phyloP scores from a whole-genome alignment of 2,329 filamentous ascomycete genomes.

The Claviceps africana region DNA sequence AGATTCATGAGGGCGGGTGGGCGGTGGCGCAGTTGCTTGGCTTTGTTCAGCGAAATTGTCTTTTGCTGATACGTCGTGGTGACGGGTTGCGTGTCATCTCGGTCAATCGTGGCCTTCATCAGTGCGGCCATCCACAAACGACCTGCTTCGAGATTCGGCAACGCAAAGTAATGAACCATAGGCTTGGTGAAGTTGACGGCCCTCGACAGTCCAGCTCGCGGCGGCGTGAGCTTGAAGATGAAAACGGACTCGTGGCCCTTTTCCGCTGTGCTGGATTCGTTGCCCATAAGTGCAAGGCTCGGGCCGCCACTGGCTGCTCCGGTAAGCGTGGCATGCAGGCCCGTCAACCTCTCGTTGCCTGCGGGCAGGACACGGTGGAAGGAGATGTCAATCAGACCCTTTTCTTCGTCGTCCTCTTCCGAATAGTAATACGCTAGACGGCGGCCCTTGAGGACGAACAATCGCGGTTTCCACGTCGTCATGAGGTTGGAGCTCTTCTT shows the following conservation, averaged over 20 bases:
- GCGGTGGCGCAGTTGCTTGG: slow-evolving; percentile 72
- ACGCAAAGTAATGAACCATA: slow-evolving; percentile 93
- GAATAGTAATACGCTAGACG: slow-evolving; percentile 93
- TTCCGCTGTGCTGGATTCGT: slow-evolving; percentile 23
- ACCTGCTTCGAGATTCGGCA: slow-evolving; percentile 77
- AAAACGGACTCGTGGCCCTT: slow-evolving; percentile 61
- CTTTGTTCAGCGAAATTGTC: slow-evolving; percentile 85
- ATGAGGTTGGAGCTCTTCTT: slow-evolving; percentile 94
- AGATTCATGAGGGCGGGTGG: slow-evolving; percentile 77
- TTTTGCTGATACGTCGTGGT: slow-evolving; percentile 93
- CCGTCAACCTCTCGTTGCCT: slow-evolving; percentile 79
- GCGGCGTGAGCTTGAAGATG: slow-evolving; percentile 95
- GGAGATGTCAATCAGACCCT: slow-evolving; percentile 92
- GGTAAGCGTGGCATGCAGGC: slow-evolving; percentile 81
- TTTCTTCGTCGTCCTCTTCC: slow-evolving; percentile 82
- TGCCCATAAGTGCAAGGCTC: slow-evolving; percentile 39
- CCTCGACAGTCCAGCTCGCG: slow-evolving; percentile 70
- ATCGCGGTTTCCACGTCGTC: slow-evolving; percentile 90
- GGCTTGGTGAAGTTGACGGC: slow-evolving; percentile 97
- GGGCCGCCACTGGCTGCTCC: slow-evolving; percentile 54
- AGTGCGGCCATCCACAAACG: slow-evolving; percentile 95
- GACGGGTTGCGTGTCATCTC: slow-evolving; percentile 65
- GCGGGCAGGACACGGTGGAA: slow-evolving; percentile 93
- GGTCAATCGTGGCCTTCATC: slow-evolving; percentile 97
- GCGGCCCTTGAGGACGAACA: slow-evolving; percentile 89